Evolutionary conservation across 2,329 filamentous ascomycete species (phyloP).

Genomic region (Lasiodiplodia citricola): DNA sequence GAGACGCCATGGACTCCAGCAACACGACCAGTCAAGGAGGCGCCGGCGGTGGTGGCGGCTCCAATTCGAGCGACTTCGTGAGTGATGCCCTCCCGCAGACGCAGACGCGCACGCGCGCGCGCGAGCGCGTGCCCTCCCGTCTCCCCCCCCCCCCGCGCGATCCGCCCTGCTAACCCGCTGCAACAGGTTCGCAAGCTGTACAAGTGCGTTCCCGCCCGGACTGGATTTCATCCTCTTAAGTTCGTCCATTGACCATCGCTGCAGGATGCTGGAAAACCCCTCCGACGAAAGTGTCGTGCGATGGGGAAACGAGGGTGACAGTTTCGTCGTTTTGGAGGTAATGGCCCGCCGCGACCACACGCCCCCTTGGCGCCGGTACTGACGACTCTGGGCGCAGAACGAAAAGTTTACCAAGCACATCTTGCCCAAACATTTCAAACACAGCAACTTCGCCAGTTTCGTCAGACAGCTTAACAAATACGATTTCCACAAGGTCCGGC

Average conservation of each 20-base stretch:
- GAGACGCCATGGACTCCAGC: conserved; percentile 26
- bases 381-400: conserved; percentile 63
- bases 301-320: conserved; percentile 94
- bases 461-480: conserved; percentile 96
- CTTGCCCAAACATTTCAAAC: conserved; percentile 97
- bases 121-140: neutral
- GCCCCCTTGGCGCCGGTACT: neutral
- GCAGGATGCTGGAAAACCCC: conserved; percentile 94
- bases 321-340: conserved; percentile 97
- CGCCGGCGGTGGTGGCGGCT: conserved; percentile 50
- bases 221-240: conserved; percentile 26
- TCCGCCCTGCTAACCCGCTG: conserved; percentile 32
- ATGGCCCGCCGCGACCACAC: conserved; percentile 28
- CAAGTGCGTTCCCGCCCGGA: conserved; percentile 70
- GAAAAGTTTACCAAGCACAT: conserved; percentile 98
- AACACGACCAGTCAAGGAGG: conserved; percentile 32
- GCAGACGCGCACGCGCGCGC: neutral
- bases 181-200: conserved; percentile 93
- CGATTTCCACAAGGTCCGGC: conserved; percentile 97
- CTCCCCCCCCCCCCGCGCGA: neutral
- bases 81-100: conserved; percentile 49
- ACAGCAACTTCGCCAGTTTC: conserved; percentile 97
- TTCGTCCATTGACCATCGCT: conserved; percentile 39
- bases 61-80: conserved; percentile 95
- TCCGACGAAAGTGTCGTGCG: conserved; percentile 90